Conservation (phyloP, 106 monocot species). For the Hemerocallis citrina region DNA sequence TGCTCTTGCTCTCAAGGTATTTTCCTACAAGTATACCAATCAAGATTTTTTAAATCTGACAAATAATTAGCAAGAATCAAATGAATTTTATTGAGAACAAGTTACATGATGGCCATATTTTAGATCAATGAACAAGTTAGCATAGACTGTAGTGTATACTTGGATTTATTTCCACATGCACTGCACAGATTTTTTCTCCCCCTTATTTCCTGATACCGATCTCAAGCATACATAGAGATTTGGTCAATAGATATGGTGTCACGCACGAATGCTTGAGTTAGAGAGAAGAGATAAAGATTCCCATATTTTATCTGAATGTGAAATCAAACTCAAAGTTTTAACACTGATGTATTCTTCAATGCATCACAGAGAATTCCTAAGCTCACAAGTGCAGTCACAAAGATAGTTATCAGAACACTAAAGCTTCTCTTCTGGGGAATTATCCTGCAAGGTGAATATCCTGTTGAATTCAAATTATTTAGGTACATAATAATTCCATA, state of each 20-base stretch:
- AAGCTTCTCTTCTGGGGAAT: constrained; percentile 55
- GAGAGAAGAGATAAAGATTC: too few species aligned
- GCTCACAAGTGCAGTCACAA: constrained; percentile 14
- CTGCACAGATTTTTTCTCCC: background rate
- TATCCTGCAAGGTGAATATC: constrained; percentile 29
- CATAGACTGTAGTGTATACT: background rate
- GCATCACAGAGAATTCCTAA: constrained; percentile 29
- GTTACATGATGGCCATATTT: too few species aligned
- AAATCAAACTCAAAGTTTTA: too few species aligned
- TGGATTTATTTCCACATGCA: background rate
- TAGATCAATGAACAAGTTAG: too few species aligned
- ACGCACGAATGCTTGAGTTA: too few species aligned
- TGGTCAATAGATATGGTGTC: too few species aligned
- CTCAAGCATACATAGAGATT: too few species aligned
- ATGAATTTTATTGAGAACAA: background rate
- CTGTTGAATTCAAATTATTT: background rate
- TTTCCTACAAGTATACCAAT: too few species aligned
- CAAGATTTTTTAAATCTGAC: background rate
- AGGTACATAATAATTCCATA: background rate
- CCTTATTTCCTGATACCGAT: background rate
- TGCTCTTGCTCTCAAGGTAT: constrained; percentile 38
- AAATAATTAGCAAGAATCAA: too few species aligned
- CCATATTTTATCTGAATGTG: too few species aligned
- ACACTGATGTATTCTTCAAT: too few species aligned
- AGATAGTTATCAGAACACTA: constrained; percentile 30